phyloP scores from a whole-genome alignment of 2,329 filamentous ascomycete species.

The Trichophyton simii region DNA sequence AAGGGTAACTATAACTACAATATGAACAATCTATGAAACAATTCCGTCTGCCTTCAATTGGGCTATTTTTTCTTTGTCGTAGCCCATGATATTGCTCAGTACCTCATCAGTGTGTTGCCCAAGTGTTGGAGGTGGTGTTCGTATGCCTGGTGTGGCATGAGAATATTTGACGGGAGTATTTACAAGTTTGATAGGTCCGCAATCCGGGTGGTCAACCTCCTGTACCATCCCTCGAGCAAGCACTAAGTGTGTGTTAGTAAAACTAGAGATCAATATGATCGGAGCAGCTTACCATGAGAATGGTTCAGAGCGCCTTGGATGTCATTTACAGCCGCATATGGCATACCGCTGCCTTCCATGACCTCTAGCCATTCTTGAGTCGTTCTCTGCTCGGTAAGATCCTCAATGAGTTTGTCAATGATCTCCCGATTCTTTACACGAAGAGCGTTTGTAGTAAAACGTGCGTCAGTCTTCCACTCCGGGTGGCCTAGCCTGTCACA shows the following conservation, averaged over 20 bases:
- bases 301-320: conserved; percentile 74
- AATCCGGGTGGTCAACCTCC: conserved; percentile 68
- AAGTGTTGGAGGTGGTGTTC: conserved; percentile 68
- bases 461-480: conserved; percentile 46
- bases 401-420: conserved; percentile 68
- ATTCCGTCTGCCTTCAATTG: conserved; percentile 54
- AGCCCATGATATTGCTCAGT: conserved; percentile 49
- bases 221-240: conserved; percentile 77
- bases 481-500: conserved; percentile 45
- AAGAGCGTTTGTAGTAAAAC: conserved; percentile 47
- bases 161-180: conserved; percentile 95
- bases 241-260: conserved; percentile 29
- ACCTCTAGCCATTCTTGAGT: conserved; percentile 79
- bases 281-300: conserved; percentile 52
- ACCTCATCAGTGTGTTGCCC: conserved; percentile 81
- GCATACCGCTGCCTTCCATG: conserved; percentile 84
- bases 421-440: conserved; percentile 56
- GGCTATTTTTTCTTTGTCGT: conserved; percentile 47
- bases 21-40: conserved; percentile 36
- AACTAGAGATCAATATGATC: neutral
- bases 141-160: conserved; percentile 61
- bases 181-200: conserved; percentile 77
- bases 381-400: conserved; percentile 59
- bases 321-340: conserved; percentile 90
- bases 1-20: neutral